phyloP scores from a whole-genome alignment of 768 basidiomycete genomes.

The Phylloporus scabripes region DNA sequence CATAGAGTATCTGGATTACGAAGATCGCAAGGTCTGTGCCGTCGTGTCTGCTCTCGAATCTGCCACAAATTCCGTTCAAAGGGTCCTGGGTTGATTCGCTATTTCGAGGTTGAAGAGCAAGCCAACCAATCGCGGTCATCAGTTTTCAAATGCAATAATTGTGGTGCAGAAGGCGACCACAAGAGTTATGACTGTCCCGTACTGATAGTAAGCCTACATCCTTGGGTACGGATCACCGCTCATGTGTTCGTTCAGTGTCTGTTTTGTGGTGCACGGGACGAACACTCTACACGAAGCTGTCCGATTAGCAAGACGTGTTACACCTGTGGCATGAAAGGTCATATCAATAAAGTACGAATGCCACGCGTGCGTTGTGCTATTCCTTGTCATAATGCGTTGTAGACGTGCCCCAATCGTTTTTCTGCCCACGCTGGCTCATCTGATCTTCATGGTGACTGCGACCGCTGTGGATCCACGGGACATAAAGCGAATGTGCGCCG shows the following conservation, averaged over 20 bases:
- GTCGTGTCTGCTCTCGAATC: not conserved
- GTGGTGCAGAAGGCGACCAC: conserved; percentile 70
- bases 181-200: conserved; percentile 64
- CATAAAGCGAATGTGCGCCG: conserved; percentile 60
- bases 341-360: conserved; percentile 53
- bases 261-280: conserved; percentile 75
- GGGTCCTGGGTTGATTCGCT: conserved; percentile 51
- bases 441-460: conserved; percentile 46
- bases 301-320: conserved; percentile 80
- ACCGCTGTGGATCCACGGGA: conserved; percentile 58
- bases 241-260: conserved; percentile 48
- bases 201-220: conserved; percentile 50
- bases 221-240: not conserved
- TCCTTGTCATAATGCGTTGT: conserved; percentile 3
- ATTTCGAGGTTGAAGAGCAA: conserved; percentile 54
- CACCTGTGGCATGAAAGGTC: conserved; percentile 79
- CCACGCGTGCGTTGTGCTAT: not conserved
- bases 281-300: conserved; percentile 72
- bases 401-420: conserved; percentile 70
- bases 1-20: conserved; percentile 76
- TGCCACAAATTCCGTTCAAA: conserved; percentile 18
- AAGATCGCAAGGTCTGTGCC: conserved; percentile 49
- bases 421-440: conserved; percentile 16
- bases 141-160: conserved; percentile 66
- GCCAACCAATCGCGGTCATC: conserved; percentile 35